Conservation (phyloP, 208 protist species). For the Jaenimonas drosophilae region DNA sequence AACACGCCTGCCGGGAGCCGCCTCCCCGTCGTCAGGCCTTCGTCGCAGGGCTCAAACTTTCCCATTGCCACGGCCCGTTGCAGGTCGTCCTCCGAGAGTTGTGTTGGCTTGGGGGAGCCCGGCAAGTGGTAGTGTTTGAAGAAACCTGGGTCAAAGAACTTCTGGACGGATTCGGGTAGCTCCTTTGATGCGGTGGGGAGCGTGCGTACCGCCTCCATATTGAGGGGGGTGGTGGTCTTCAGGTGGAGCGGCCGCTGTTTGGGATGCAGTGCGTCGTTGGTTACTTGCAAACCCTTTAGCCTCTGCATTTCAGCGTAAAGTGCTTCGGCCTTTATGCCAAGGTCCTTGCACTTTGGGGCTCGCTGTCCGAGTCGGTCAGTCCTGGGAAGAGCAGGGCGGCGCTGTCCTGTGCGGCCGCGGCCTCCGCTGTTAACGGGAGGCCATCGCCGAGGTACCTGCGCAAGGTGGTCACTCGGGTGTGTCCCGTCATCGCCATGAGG, state of each 20-base stretch:
- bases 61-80: slow-evolving; percentile 1
- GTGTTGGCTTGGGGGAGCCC: background rate
- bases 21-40: background rate
- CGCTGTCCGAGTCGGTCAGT: background rate
- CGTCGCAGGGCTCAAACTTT: slow-evolving; percentile 1
- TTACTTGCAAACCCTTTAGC: background rate
- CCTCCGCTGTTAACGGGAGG: slow-evolving; percentile 6
- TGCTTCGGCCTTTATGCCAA: background rate
- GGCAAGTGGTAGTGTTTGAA: background rate
- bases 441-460: slow-evolving; percentile 8
- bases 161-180: background rate
- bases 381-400: slow-evolving; percentile 2
- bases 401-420: slow-evolving; percentile 3
- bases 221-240: slow-evolving; percentile 2
- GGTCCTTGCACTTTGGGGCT: background rate
- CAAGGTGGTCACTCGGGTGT: slow-evolving; percentile 2
- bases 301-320: slow-evolving; percentile 1
- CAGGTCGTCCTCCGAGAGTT: background rate
- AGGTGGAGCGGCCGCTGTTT: slow-evolving; percentile 1
- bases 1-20: background rate
- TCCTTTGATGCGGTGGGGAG: background rate
- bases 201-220: background rate
- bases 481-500: slow-evolving; percentile 5
- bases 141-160: background rate
- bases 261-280: background rate